Evolutionary conservation across 805 yeast genomes (phyloP).

Genomic region (Priceomyces medius): DNA sequence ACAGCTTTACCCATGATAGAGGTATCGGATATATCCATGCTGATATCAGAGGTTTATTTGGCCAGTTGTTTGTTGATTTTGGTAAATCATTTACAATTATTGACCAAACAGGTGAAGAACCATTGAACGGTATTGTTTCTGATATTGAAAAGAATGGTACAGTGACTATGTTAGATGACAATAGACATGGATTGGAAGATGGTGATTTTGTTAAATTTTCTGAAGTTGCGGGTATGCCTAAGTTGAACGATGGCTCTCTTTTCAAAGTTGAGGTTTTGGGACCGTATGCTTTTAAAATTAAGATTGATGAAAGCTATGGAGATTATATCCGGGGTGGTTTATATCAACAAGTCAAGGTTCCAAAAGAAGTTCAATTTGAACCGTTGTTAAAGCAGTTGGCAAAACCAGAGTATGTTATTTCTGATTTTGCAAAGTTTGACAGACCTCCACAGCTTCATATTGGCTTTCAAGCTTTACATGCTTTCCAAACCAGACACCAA

Average conservation of each 20-base stretch:
- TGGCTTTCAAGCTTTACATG: constrained; percentile 87
- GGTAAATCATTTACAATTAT: constrained; percentile 77
- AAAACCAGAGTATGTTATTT: constrained; percentile 73
- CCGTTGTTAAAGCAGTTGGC: constrained; percentile 61
- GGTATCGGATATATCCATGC: constrained; percentile 79
- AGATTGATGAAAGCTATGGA: constrained; percentile 55
- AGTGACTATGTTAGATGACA: constrained; percentile 90
- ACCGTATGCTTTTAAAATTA: constrained; percentile 87
- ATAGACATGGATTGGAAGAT: constrained; percentile 90
- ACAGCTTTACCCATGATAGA: constrained; percentile 69
- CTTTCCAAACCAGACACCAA: constrained; percentile 61
- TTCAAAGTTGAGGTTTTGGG: constrained; percentile 83
- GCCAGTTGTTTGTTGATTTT: constrained; percentile 84
- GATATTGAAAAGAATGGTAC: constrained; percentile 86
- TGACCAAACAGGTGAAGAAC: constrained; percentile 93
- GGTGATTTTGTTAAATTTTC: constrained; percentile 85
- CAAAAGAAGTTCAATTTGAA: constrained; percentile 61
- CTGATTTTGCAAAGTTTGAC: constrained; percentile 94
- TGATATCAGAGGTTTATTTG: constrained; percentile 85
- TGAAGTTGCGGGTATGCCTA: constrained; percentile 79
- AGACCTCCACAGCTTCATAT: constrained; percentile 88
- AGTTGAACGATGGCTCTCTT: constrained; percentile 70
- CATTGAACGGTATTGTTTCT: constrained; percentile 79
- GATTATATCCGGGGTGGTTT: constrained; percentile 79
- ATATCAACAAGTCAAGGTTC: constrained; percentile 90